A percentile compares a stretch with the other conserved stretches of the same genome.
phyloP scores from a whole-genome alignment of 495 filamentous ascomycete genomes.

The Neurospora pannonica region DNA sequence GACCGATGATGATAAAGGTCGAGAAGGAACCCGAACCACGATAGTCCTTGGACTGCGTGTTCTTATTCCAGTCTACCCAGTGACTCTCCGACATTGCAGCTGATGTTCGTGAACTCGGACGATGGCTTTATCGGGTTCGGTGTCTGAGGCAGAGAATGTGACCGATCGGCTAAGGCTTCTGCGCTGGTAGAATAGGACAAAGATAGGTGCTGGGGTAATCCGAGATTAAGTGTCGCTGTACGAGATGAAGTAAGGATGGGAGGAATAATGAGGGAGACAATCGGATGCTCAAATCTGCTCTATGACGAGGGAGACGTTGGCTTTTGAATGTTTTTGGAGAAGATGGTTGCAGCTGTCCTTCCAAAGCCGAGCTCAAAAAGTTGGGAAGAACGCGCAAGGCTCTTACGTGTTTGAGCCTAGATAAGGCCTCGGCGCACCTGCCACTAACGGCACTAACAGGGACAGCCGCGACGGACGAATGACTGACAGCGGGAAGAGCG shows the following conservation, averaged over 20 bases:
- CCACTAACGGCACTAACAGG: background rate
- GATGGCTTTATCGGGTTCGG: background rate
- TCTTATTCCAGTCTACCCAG: conserved; percentile 43
- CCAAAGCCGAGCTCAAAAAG: background rate
- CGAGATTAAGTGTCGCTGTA: background rate
- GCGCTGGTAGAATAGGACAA: background rate
- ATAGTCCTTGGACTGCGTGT: conserved; percentile 38
- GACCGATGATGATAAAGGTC: conserved; percentile 92
- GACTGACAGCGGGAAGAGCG: background rate
- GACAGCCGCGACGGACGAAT: background rate
- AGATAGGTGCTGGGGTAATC: background rate
- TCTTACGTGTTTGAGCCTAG: background rate
- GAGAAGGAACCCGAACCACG: conserved; percentile 56
- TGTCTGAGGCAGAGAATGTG: background rate
- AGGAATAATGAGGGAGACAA: background rate
- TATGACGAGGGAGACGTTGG: background rate
- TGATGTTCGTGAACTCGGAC: background rate
- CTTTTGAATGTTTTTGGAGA: background rate
- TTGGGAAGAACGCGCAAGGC: background rate
- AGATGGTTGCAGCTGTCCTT: background rate
- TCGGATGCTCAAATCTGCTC: background rate
- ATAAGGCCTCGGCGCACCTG: background rate
- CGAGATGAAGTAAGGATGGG: background rate
- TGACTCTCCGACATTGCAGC: conserved; percentile 15
- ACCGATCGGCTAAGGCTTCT: background rate